Evolutionary conservation across 2,329 filamentous ascomycete species (phyloP), one percentile per base, ranked within the genome.

Genomic region (Pseudogymnoascus verrucosus): DNA sequence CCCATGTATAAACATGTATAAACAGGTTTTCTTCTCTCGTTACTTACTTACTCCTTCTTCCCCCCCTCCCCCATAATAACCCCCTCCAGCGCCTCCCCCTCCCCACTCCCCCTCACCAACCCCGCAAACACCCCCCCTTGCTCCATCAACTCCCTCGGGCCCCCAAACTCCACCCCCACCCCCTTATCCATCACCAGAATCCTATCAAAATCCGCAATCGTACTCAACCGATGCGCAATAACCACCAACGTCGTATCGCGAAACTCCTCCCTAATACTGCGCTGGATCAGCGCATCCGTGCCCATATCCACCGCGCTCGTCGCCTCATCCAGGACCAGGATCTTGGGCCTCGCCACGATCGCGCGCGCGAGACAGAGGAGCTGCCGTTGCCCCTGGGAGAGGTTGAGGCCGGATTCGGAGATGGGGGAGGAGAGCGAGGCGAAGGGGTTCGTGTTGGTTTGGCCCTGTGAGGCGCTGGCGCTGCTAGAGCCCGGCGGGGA

Each of bases 271-370:
- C 88, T 81, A 68, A 92, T 91, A 61, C 81, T 85, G 5, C 86
- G 82, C 76, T 92, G 89, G 69, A 92, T 92, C 26, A 90, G 80
- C 1, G 81, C 78, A 71, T 93, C 89, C 0, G 89, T 92, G 42
- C 82, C 79, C 86, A 91, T 90, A 73, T 92, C 89, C 2, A 93
- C 89, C 0, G 89, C 89, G 2, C 84, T 88, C 0, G 90, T 93
- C 0, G 90, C 89, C 76, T 93, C 89, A 72, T 93, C 89, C 1
- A 93, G 81, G 1, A 93, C 85, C 83, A 93, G 89, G 69, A 93
- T 85, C 71, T 89, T 88, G 2, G 89, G 89, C 0, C 86, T 82
- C 0, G 84, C 81, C 23, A 91, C 85, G 68, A 91, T 90, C 61
- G 86, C 89, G 61, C 86, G 86, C 0, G 89, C 89, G 3, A 91